These are phyloP conservation scores for Erucastrum elatum DNA, from an alignment of 345 rosid genomes.

Conservation along the genomic window DNA sequence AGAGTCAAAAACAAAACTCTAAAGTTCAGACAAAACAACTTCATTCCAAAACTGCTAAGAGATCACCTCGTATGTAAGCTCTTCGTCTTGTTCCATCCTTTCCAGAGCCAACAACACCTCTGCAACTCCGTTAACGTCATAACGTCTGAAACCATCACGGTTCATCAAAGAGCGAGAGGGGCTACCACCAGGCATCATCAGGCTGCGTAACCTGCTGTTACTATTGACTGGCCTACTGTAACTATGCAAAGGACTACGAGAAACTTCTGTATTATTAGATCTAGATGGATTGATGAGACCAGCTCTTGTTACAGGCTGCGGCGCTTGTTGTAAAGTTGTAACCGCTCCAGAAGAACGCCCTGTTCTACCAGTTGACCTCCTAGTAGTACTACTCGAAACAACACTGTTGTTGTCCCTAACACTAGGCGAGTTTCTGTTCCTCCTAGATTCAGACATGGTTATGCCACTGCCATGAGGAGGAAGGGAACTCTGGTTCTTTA, in stretches of 20 bases:
- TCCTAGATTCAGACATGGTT: constrained; percentile 65
- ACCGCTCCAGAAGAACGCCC: constrained; percentile 45
- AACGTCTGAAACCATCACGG: constrained; percentile 57
- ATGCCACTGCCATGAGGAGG: constrained; percentile 41
- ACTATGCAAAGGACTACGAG: constrained; percentile 33
- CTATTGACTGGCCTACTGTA: constrained; percentile 37
- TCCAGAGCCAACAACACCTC: constrained; percentile 94
- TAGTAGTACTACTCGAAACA: constrained; percentile 60
- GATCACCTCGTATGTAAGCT: constrained; percentile 73
- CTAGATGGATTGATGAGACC: constrained; percentile 46
- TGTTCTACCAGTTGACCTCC: constrained; percentile 52
- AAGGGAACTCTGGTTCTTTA: constrained; percentile 39
- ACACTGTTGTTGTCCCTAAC: constrained; percentile 54
- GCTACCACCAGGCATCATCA: constrained; percentile 53
- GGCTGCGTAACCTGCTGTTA: constrained; percentile 40
- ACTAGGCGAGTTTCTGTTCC: constrained; percentile 51
- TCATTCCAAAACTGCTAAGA: neutral
- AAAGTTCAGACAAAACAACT: too few species aligned
- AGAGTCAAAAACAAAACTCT: neutral
- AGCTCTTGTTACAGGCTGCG: constrained; percentile 43
- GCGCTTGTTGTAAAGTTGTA: constrained; percentile 44
- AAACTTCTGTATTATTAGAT: constrained; percentile 33
- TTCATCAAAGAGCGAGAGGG: constrained; percentile 48
- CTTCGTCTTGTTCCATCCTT: constrained; percentile 85
- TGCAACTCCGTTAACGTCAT: constrained; percentile 79